Conservation (phyloP, 164 flowering plant species). For the Protea cynaroides region DNA sequence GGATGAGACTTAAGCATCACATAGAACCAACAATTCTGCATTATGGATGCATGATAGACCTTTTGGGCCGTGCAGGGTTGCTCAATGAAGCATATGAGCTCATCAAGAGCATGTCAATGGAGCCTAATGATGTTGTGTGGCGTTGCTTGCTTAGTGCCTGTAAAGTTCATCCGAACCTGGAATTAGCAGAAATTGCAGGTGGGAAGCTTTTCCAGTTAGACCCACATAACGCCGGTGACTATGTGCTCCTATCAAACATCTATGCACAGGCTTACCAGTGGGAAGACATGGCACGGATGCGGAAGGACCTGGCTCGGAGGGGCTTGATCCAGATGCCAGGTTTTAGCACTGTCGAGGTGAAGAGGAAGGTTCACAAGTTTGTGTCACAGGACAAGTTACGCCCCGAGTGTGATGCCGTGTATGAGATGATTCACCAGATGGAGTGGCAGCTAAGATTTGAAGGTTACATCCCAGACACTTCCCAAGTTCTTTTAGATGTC, state of each 20-base stretch:
- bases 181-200: slow-evolving; percentile 46
- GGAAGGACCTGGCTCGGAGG: slow-evolving; percentile 34
- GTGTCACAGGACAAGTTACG: slow-evolving; percentile 57
- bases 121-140: slow-evolving; percentile 67
- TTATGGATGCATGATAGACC: slow-evolving; percentile 83
- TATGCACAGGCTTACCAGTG: slow-evolving; percentile 56
- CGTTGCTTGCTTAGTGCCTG: slow-evolving; percentile 65
- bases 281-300: slow-evolving; percentile 37
- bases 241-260: slow-evolving; percentile 47
- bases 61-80: slow-evolving; percentile 63
- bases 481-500: slow-evolving; percentile 50
- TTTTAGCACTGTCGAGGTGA: slow-evolving; percentile 52
- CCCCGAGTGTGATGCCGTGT: slow-evolving; percentile 34
- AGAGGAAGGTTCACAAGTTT: slow-evolving; percentile 46
- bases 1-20: slow-evolving; percentile 51
- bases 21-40: slow-evolving; percentile 65
- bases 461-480: slow-evolving; percentile 64
- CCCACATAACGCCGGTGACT: slow-evolving; percentile 43
- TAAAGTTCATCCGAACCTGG: slow-evolving; percentile 40
- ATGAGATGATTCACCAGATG: slow-evolving; percentile 80
- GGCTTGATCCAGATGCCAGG: slow-evolving; percentile 52
- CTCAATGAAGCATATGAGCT: slow-evolving; percentile 56
- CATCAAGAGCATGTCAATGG: slow-evolving; percentile 57
- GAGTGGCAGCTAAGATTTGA: slow-evolving; percentile 84
- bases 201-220: slow-evolving; percentile 29